Base-by-base conservation (phyloP, 148 eudicot species). In the Camellia sinensis region DNA sequence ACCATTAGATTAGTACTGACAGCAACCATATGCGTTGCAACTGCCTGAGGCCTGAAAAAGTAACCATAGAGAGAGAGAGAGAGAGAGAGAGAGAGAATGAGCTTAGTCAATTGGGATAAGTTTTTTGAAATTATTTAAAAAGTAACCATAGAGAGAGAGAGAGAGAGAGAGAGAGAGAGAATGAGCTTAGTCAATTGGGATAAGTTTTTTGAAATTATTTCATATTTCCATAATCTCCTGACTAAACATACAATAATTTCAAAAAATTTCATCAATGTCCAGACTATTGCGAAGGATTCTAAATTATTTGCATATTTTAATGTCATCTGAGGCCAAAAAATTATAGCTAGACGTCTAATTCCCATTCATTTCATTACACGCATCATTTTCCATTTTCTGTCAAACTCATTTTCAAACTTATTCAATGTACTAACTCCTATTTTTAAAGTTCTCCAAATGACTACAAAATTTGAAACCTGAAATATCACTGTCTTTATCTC, bases 11-110 rank as follows among this genome's bases (percentile, higher is more conserved):
- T 95, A 60, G 98, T 95, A 84, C 98, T 95, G 77, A 95, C 97
- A 80, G 98, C 98, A 77, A 95, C 98, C 98, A 95, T 95, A 81
- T 95, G 98, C 81, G 93, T 95, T 75, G 97, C 91, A 79, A 95
- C 98, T n/a, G 98, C 98, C 37, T 85, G 81, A 59, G 96, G 90
- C 86, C 86, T 95, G 89, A 48, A 50, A 57, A 79, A 79, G 37
- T 59, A 69, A 48, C 5, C 52, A 48, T 4, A 48, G 1, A 46
- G 50, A 46, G 52, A 48, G 52, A 48, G 52, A 48, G 52, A 48
- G 52, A 46, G 50, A 48, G 66, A 82, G 46, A 60, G 17, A 80
- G 67, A 56, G 64, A 73, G 52, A 79, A 62, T 74, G 71, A 46
- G 71, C 1, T 14, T 29, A 9, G n/a, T 19, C 4, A 61, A 0